Evolutionary conservation across 169 alveolate species (phyloP).

Genomic region (Eimeria tenella): DNA sequence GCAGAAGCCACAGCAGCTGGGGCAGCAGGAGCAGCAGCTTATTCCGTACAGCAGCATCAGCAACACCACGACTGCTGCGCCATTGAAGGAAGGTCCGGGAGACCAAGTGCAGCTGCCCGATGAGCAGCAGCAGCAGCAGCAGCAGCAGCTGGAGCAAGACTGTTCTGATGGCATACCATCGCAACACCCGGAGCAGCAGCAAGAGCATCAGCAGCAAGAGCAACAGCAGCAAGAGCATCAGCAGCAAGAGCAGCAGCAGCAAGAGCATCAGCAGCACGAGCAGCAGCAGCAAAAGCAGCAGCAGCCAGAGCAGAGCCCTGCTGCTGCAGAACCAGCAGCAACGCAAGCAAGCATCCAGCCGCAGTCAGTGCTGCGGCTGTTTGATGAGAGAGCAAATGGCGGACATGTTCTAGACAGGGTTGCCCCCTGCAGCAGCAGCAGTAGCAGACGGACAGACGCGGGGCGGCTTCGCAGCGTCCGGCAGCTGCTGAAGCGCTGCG

Average conservation of each 20-base stretch:
- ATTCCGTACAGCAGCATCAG: background rate
- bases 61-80: background rate
- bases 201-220: slow-evolving; percentile 13
- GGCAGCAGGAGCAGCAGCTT: background rate
- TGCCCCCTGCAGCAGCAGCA: slow-evolving; percentile 21
- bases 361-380: slow-evolving; percentile 29
- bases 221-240: background rate
- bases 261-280: background rate
- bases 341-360: background rate
- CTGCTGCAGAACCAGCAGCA: slow-evolving; percentile 22
- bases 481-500: slow-evolving; percentile 55
- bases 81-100: background rate
- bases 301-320: background rate
- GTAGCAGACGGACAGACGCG: background rate
- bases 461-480: slow-evolving; percentile 31
- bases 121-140: slow-evolving; percentile 1
- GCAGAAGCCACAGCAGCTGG: background rate
- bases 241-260: background rate
- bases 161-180: too few species aligned
- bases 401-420: slow-evolving; percentile 6
- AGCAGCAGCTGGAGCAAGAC: background rate
- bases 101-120: background rate
- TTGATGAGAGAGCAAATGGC: slow-evolving; percentile 30
- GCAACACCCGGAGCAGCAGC: slow-evolving; percentile 15
- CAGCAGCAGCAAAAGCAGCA: slow-evolving; percentile 22